Base-by-base conservation (phyloP, 495 filamentous ascomycete genomes). In the Hypoxylon rickii region DNA sequence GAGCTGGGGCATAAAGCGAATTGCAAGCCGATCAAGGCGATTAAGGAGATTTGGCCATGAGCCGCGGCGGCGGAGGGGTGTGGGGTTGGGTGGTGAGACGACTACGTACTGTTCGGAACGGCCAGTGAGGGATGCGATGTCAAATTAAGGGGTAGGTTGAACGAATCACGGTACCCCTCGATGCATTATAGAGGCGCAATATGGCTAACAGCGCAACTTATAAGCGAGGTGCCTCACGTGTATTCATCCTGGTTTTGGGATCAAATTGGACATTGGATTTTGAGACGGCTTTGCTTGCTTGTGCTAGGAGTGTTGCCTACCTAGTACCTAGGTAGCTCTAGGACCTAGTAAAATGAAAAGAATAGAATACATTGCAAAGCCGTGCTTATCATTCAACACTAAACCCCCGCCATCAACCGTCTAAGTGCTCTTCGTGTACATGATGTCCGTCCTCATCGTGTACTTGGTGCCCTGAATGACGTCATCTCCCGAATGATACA, bases 401-500 rank as follows among this genome's bases (percentile, higher is more conserved):
- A n/a, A n/a, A n/a, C n/a, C n/a, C n/a, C n/a, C n/a, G 10, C 10
- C 24, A 29, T 29, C 24, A 29, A 5, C 24, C 24, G 24, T n/a
- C n/a, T n/a, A n/a, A n/a, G n/a, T n/a, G n/a, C n/a, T n/a, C n/a
- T n/a, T n/a, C n/a, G n/a, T n/a, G n/a, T 89, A 95, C 86, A 94
- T 83, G 19, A 94, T 66, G 74, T 96, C 90, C 11, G 85, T 87
- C 62, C 91, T 76, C 72, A 94, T 78, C 1, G 88, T 93, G 59
- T 85, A 87, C 72, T 96, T 94, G 1, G 77, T 73, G 0, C 91
- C 91, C 7, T 71, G 66, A 32, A 74, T 67, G 2, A 95, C 88
- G 54, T 90, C 84, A 53, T 87, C 89, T 0, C 90, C 90, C 29
- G 80, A 78, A 65, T 95, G 90, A 47, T 86, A 54, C 42, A 96